A percentile compares a stretch with the other conserved stretches of the same genome.
These are phyloP conservation scores for Aspergillus baeticus DNA, from an alignment of 495 filamentous ascomycete species.

Conservation along the genomic window DNA sequence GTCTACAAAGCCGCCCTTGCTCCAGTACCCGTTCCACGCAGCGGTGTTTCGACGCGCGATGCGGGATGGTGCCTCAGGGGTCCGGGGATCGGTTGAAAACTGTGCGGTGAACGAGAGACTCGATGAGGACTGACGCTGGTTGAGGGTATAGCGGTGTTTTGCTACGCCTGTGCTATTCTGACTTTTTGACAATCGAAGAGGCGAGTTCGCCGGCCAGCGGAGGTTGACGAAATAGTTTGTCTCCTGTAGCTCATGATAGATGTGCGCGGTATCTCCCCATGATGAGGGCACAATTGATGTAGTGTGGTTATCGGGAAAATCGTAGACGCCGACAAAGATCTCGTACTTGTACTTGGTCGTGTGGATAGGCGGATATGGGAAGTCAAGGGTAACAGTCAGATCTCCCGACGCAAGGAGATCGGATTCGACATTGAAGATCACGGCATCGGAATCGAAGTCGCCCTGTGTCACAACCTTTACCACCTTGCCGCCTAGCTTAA, in stretches of 20 bases:
- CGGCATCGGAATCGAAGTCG: conserved; percentile 16
- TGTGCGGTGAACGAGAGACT: conserved; percentile 9
- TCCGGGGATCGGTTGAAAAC: conserved; percentile 7
- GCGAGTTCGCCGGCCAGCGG: conserved; percentile 5
- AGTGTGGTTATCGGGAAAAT: conserved; percentile 14
- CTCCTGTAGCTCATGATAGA: conserved; percentile 14
- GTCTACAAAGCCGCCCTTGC: conserved; percentile 15
- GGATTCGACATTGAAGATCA: conserved; percentile 8
- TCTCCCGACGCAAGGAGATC: conserved; percentile 8
- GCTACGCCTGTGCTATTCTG: background rate
- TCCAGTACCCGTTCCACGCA: conserved; percentile 18
- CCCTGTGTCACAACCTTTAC: conserved; percentile 19
- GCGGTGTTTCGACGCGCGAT: background rate
- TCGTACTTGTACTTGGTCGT: conserved; percentile 18
- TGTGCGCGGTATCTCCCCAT: conserved; percentile 1
- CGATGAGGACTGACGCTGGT: background rate
- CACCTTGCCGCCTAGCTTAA: conserved; percentile 5
- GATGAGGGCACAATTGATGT: background rate
- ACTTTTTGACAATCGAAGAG: conserved; percentile 2
- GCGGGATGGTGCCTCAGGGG: background rate
- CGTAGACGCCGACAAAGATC: conserved; percentile 16
- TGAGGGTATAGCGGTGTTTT: conserved; percentile 9
- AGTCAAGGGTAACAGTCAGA: conserved; percentile 13
- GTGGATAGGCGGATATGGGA: conserved; percentile 18
- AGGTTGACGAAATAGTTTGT: conserved; percentile 16